A percentile compares a stretch with the other conserved stretches of the same genome.
These are phyloP conservation scores for Cercophora newfieldiana DNA, from an alignment of 495 filamentous ascomycete genomes.

Conservation along the genomic window DNA sequence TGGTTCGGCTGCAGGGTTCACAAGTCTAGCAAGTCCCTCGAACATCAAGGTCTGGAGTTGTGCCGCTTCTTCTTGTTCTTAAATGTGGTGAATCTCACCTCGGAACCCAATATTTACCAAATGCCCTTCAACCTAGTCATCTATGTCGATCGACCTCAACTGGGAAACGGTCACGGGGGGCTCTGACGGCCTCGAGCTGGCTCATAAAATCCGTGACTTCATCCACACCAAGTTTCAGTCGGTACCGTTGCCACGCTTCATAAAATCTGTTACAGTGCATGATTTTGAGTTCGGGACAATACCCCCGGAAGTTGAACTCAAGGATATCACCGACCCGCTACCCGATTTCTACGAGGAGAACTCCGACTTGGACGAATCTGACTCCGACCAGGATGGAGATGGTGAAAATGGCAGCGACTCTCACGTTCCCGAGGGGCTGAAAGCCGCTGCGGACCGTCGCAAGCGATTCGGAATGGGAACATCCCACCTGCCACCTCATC, in stretches of 20 bases:
- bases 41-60: too few species aligned
- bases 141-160: conserved; percentile 96
- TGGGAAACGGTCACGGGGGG: conserved; percentile 92
- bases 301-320: conserved; percentile 82
- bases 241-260: conserved; percentile 87
- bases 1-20: too few species aligned
- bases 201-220: conserved; percentile 84
- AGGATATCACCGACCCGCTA: conserved; percentile 93
- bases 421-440: conserved; percentile 42
- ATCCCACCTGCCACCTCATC: conserved; percentile 35
- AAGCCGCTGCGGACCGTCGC: conserved; percentile 43
- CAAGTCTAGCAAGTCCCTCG: too few species aligned
- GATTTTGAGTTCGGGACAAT: conserved; percentile 88
- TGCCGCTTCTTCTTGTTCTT: too few species aligned
- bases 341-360: conserved; percentile 96
- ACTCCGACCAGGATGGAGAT: conserved; percentile 33
- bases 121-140: not conserved
- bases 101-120: too few species aligned
- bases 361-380: conserved; percentile 44
- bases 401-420: conserved; percentile 33
- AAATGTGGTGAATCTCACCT: too few species aligned
- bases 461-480: conserved; percentile 32
- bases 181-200: conserved; percentile 77
- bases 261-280: conserved; percentile 92
- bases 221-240: conserved; percentile 94